Base-by-base conservation (phyloP, 805 yeast species). In the Yamadazyma kitorensis region DNA sequence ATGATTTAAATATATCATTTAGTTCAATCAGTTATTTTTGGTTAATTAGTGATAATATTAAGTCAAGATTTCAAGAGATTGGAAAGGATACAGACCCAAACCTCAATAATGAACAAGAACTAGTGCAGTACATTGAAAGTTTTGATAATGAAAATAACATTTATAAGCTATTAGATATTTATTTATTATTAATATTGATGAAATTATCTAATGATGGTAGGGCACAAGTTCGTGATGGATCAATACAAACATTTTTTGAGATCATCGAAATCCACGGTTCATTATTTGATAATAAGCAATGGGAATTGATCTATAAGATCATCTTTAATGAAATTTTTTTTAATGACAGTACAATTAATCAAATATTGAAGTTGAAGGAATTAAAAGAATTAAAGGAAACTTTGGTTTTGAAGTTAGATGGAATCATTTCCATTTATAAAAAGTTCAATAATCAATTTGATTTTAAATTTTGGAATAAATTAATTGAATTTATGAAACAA, bases 11-110 rank as follows among this genome's bases (percentile, higher is more conserved):
- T 54, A 85, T 87, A 14, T 86, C 97, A 0, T 88, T 91, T 53
- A 86, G 95, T 31, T 81, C 96, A 0, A 84, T 88, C 6, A 86
- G 96, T 46, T 84, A 88, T 45, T 89, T 88, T 51, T 91, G 98
- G 98, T 57, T 84, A 11, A 77, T 93, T 3, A 85, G 96, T 47
- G 98, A 93, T 49, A 78, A 80, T 38, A 58, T 67, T 22, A 60
- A 58, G 31, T 44, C 52, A 9, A 48, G 53, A 33, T 46, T 47
- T 15, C 14, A 17, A 3, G 20, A 31, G n/a, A n/a, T n/a, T n/a
- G n/a, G 25, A 24, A 18, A 17, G 31, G 3, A 15, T 17, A 9
- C 31, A 33, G 40, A 20, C 14, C 4, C 13, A 13, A 29, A 16
- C 10, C 22, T 29, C 17, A 26, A 25, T 13, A 29, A 33, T 7